Evolutionary conservation across 2,329 filamentous ascomycete species (phyloP).

Genomic region (Epichloe gansuensis): DNA sequence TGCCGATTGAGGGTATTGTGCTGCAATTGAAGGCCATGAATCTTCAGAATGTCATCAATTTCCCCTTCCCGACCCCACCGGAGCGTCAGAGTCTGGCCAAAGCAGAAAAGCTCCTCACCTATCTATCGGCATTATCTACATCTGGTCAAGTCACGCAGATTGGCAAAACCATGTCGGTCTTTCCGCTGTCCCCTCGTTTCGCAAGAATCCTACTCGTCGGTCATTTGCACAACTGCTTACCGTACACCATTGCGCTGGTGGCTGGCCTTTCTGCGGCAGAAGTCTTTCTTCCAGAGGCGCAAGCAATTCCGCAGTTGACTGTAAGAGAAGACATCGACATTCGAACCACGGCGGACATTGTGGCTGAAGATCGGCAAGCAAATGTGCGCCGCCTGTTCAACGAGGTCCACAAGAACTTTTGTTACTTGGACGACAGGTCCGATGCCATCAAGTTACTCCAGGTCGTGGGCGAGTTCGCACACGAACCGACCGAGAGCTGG

Average conservation of each 20-base stretch:
- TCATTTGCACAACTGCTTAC: conserved; percentile 66
- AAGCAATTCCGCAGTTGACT: conserved; percentile 49
- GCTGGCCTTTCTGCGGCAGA: conserved; percentile 81
- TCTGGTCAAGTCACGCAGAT: conserved; percentile 65
- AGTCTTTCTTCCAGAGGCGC: conserved; percentile 71
- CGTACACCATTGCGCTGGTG: conserved; percentile 78
- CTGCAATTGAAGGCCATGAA: conserved; percentile 93
- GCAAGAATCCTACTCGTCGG: conserved; percentile 86
- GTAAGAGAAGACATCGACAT: conserved; percentile 34
- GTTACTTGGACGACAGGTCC: conserved; percentile 65
- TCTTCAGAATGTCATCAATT: conserved; percentile 78
- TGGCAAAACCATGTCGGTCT: conserved; percentile 72
- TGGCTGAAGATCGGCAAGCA: conserved; percentile 58
- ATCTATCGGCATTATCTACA: conserved; percentile 65
- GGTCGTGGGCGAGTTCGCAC: conserved; percentile 75
- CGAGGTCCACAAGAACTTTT: conserved; percentile 64
- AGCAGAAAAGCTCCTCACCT: conserved; percentile 75
- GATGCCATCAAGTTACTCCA: conserved; percentile 87
- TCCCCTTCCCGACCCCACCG: conserved; percentile 89
- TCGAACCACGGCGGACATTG: conserved; percentile 53
- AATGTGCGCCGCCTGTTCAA: conserved; percentile 49
- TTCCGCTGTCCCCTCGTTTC: conserved; percentile 82
- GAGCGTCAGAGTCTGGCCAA: conserved; percentile 62
- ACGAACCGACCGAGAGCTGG: conserved; percentile 59
- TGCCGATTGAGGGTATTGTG: conserved; percentile 85